phyloP scores from a whole-genome alignment of 495 filamentous ascomycete species.

The Annulohypoxylon moriforme region DNA sequence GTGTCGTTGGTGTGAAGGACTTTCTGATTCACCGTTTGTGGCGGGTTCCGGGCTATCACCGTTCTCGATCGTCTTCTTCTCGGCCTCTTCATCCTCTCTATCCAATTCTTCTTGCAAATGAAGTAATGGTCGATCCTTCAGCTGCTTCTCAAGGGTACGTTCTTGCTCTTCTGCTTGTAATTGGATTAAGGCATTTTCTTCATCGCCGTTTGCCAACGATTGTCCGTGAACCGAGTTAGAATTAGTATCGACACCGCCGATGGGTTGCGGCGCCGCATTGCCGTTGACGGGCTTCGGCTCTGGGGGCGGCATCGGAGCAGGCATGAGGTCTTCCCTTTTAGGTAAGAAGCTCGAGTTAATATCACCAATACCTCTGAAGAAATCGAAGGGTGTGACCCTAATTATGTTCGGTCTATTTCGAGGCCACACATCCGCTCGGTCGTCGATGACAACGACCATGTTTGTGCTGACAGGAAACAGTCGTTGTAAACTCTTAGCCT shows the following conservation, averaged over 20 bases:
- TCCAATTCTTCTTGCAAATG: slow-evolving; percentile 91
- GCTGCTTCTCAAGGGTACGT: slow-evolving; percentile 85
- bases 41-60: slow-evolving; percentile 46
- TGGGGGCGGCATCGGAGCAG: slow-evolving; percentile 42
- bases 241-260: slow-evolving; percentile 11
- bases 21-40: slow-evolving; percentile 46
- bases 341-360: slow-evolving; percentile 99
- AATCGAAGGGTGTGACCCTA: slow-evolving; percentile 94
- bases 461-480: slow-evolving; percentile 97
- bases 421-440: slow-evolving; percentile 97
- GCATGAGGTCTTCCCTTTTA: slow-evolving; percentile 79
- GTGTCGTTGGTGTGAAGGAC: slow-evolving; percentile 66
- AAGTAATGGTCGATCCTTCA: slow-evolving; percentile 85
- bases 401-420: slow-evolving; percentile 92
- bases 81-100: slow-evolving; percentile 76
- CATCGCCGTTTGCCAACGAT: slow-evolving; percentile 72
- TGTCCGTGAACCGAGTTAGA: slow-evolving; percentile 37
- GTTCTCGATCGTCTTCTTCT: slow-evolving; percentile 59
- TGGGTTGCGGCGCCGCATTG: slow-evolving; percentile 15
- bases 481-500: slow-evolving; percentile 87
- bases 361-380: slow-evolving; percentile 97
- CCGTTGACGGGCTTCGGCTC: slow-evolving; percentile 38
- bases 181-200: slow-evolving; percentile 75
- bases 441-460: slow-evolving; percentile 99
- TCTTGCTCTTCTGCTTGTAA: slow-evolving; percentile 84